These are phyloP conservation scores for Lonicera japonica DNA, from an alignment of 129 eudicot genomes.

Conservation along the genomic window DNA sequence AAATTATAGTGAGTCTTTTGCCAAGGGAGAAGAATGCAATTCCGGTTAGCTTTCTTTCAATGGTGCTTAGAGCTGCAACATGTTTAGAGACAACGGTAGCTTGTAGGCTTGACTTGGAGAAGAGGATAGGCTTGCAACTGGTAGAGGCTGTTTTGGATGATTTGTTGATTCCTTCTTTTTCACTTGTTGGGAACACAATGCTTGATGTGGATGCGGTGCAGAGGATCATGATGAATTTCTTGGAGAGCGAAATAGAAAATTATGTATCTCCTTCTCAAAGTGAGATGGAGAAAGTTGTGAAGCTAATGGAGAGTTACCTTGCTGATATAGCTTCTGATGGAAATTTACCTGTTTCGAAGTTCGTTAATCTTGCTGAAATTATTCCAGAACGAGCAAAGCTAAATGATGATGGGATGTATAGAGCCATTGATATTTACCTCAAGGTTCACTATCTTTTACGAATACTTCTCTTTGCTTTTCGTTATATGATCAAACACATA, in stretches of 20 bases:
- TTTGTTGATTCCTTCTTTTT: slow-evolving; percentile 69
- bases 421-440: slow-evolving; percentile 86
- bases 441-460: slow-evolving; percentile 42
- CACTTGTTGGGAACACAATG: slow-evolving; percentile 58
- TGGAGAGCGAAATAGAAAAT: slow-evolving; percentile 52
- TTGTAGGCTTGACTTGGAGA: slow-evolving; percentile 86
- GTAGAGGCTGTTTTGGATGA: slow-evolving; percentile 82
- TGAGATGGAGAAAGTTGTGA: slow-evolving; percentile 66
- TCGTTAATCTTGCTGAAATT: slow-evolving; percentile 51
- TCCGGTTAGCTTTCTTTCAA: slow-evolving; percentile 85
- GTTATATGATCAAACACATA: slow-evolving; percentile 3
- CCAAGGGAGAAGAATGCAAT: slow-evolving; percentile 73
- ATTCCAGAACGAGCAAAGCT: slow-evolving; percentile 73
- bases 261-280: slow-evolving; percentile 28
- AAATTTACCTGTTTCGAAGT: slow-evolving; percentile 52
- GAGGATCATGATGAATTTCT: slow-evolving; percentile 50
- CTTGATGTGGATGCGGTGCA: slow-evolving; percentile 83
- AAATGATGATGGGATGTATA: slow-evolving; percentile 89
- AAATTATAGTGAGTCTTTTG: slow-evolving; percentile 86
- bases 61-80: slow-evolving; percentile 80
- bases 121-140: slow-evolving; percentile 70
- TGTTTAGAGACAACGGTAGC: slow-evolving; percentile 80
- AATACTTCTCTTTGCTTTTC: neutral
- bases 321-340: slow-evolving; percentile 85
- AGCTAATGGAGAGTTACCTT: slow-evolving; percentile 80